Evolutionary conservation across 2,329 filamentous ascomycete species (phyloP).

Genomic region (Elsinoe arachidis): DNA sequence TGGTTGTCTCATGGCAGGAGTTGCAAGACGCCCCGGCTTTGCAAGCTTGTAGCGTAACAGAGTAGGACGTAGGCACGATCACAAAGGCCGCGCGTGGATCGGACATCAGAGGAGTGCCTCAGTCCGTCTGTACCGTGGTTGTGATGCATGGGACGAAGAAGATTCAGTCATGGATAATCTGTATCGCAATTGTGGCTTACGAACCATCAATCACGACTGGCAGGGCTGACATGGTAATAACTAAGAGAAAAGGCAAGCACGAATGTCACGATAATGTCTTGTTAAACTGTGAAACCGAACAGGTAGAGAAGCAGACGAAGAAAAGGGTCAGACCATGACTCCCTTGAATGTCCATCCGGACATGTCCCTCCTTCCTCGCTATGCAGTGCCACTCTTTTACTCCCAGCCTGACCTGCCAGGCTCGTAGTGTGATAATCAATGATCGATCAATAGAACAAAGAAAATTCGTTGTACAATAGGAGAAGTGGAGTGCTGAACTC

Average conservation of each 20-base stretch:
- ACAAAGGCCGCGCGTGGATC: too few relatives aligned
- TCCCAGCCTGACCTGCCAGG: neutral
- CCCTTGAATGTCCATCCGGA: neutral
- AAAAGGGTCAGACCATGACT: neutral
- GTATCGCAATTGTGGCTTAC: too few relatives aligned
- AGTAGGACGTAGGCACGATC: too few relatives aligned
- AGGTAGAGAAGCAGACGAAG: neutral
- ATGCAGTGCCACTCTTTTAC: neutral
- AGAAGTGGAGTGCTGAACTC: neutral
- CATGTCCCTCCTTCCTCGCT: neutral
- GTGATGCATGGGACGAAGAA: too few relatives aligned
- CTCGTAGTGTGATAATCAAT: constrained; percentile 1
- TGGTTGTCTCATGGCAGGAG: too few relatives aligned
- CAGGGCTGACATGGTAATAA: neutral
- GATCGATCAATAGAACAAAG: neutral
- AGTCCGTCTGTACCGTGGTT: too few relatives aligned
- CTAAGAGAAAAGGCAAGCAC: too few relatives aligned
- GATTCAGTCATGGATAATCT: too few relatives aligned
- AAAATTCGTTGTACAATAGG: neutral
- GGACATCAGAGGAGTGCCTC: too few relatives aligned
- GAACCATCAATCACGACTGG: too few relatives aligned
- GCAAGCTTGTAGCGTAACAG: too few relatives aligned
- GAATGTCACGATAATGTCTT: neutral
- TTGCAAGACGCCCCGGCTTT: too few relatives aligned
- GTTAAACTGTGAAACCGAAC: neutral